Evolutionary conservation across 306 rosid genomes (phyloP).

Genomic region (Sesbania bispinosa): DNA sequence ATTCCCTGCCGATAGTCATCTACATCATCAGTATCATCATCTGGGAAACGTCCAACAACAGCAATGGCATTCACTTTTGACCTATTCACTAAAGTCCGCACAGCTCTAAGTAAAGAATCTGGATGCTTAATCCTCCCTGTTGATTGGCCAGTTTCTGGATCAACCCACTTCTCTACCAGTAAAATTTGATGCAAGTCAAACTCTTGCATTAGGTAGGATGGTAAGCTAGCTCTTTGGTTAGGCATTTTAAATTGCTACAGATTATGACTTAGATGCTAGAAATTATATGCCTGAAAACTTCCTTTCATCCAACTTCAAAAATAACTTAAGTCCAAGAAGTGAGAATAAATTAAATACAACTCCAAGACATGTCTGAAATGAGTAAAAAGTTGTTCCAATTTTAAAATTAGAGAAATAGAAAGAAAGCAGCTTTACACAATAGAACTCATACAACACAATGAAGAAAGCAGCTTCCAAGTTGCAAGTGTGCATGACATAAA

Average conservation of each 20-base stretch:
- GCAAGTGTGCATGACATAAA: neutral
- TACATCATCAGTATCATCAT: conserved; percentile 64
- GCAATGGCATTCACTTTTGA: conserved; percentile 76
- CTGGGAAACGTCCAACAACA: conserved; percentile 88
- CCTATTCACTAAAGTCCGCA: conserved; percentile 42
- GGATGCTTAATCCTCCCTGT: conserved; percentile 82
- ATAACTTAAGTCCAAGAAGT: neutral
- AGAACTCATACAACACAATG: neutral
- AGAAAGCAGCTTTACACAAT: conserved; percentile 17
- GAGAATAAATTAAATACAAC: neutral
- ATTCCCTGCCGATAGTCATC: conserved; percentile 74
- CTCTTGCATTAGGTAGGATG: conserved; percentile 11
- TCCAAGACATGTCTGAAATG: conserved; percentile 3
- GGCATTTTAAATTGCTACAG: neutral
- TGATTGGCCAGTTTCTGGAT: conserved; percentile 77
- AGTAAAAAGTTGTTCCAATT: neutral
- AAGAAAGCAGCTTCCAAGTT: neutral
- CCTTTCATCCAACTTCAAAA: neutral
- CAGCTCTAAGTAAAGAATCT: conserved; percentile 74
- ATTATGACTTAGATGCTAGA: neutral
- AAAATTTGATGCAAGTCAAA: conserved; percentile 28
- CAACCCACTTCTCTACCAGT: conserved; percentile 87
- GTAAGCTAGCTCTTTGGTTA: neutral
- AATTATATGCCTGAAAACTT: neutral
- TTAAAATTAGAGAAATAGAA: neutral